phyloP scores from a whole-genome alignment of 164 flowering plant species.

The Magnolia sinica region DNA sequence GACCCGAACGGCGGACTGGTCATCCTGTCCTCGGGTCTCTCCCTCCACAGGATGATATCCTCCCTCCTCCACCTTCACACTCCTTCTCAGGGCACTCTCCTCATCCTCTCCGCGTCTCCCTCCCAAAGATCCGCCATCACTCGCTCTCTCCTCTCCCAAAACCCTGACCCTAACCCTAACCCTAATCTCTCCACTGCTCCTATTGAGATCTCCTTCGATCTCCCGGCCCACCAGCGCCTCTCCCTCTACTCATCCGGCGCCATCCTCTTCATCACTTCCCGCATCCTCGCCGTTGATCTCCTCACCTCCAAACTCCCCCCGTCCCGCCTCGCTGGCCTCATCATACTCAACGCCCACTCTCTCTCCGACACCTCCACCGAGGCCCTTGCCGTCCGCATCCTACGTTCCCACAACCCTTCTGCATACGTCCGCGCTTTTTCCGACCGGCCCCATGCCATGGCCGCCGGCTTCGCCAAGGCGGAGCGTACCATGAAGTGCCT shows the following conservation, averaged over 20 bases:
- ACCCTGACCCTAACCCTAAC: neutral
- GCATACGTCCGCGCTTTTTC: constrained; percentile 69
- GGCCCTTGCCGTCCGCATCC: constrained; percentile 72
- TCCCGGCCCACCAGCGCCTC: constrained; percentile 52
- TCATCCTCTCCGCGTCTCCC: constrained; percentile 67
- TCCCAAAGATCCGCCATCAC: constrained; percentile 45
- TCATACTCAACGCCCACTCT: constrained; percentile 65
- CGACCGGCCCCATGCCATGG: constrained; percentile 78
- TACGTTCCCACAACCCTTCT: constrained; percentile 38
- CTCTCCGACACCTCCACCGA: constrained; percentile 84
- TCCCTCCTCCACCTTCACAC: constrained; percentile 74
- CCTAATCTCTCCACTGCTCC: constrained; percentile 15
- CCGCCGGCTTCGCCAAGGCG: constrained; percentile 77
- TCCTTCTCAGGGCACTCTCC: constrained; percentile 63
- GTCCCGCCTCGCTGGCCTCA: constrained; percentile 49
- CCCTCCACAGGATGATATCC: constrained; percentile 64
- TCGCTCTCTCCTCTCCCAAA: constrained; percentile 7
- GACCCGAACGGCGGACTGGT: constrained; percentile 70
- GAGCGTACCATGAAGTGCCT: constrained; percentile 77
- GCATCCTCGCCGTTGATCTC: constrained; percentile 87
- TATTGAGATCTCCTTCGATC: constrained; percentile 77
- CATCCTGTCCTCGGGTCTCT: constrained; percentile 78
- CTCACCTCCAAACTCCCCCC: constrained; percentile 57
- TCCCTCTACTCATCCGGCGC: constrained; percentile 70
- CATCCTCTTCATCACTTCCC: constrained; percentile 67